A percentile compares a stretch with the other conserved stretches of the same genome.
Conservation (phyloP, 148 eudicot species). For the Rhododendron ovatum region DNA sequence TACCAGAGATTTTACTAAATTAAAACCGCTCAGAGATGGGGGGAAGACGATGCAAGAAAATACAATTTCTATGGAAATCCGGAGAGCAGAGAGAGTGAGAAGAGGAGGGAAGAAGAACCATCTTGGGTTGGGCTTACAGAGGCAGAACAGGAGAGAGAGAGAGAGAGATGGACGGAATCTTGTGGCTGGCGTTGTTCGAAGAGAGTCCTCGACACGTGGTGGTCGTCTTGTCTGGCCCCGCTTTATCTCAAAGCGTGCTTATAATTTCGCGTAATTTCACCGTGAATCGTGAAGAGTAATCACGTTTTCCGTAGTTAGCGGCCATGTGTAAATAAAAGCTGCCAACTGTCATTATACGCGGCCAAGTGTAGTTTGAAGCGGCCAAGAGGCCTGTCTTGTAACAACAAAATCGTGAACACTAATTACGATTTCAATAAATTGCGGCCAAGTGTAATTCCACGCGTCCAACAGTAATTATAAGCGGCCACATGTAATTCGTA, state of each 20-base stretch:
- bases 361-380: no score
- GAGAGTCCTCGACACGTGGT: constrained; percentile 28
- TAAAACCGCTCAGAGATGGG: not conserved
- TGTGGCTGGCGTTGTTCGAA: constrained; percentile 64
- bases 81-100: not conserved
- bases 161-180: constrained; percentile 33
- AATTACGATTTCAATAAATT: no score
- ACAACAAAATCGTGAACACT: no score
- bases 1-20: not conserved
- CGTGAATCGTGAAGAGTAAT: no score
- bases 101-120: not conserved
- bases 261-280: no score
- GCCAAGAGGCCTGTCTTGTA: no score
- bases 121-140: not conserved
- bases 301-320: no score
- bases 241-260: not conserved
- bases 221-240: not conserved
- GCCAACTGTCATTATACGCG: no score
- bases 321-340: no score
- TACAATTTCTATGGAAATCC: not conserved
- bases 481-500: no score
- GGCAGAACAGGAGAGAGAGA: not conserved
- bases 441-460: no score
- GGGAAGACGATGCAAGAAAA: not conserved
- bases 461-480: no score